These are phyloP conservation scores for Candida quercuum DNA, from an alignment of 805 yeast species.

Conservation along the genomic window DNA sequence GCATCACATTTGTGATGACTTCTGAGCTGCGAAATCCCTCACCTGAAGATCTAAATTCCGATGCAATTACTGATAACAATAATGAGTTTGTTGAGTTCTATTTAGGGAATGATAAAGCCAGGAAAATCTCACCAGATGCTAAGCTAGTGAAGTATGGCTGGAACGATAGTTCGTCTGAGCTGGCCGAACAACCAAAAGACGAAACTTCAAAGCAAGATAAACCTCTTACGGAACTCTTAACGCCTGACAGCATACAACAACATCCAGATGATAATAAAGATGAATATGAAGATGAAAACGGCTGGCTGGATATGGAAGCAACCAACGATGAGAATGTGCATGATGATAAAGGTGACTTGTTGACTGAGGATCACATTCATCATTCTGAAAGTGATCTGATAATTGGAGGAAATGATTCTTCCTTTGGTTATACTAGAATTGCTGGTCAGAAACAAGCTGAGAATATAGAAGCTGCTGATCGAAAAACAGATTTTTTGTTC, in stretches of 20 bases:
- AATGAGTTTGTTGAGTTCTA: slow-evolving; percentile 30
- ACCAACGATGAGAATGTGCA: slow-evolving; percentile 74
- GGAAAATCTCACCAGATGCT: neutral
- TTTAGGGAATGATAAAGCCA: slow-evolving; percentile 19
- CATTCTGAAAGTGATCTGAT: slow-evolving; percentile 3
- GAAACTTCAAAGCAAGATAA: neutral
- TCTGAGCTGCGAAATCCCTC: neutral
- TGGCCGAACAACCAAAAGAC: neutral
- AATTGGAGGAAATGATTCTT: slow-evolving; percentile 13
- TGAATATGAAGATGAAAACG: slow-evolving; percentile 35
- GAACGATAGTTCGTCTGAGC: neutral
- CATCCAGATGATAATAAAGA: too few relatives aligned
- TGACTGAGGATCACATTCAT: slow-evolving; percentile 26
- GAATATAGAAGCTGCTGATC: slow-evolving; percentile 51
- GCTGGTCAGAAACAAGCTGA: slow-evolving; percentile 84
- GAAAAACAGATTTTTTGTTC: slow-evolving; percentile 52
- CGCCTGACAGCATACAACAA: too few relatives aligned
- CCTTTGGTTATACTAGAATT: slow-evolving; percentile 77
- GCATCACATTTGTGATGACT: too few relatives aligned
- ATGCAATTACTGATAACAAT: neutral
- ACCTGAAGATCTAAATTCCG: neutral
- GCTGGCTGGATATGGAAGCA: slow-evolving; percentile 86
- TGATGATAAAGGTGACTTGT: slow-evolving; percentile 69
- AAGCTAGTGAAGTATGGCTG: neutral
- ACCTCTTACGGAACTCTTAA: too few relatives aligned